Conservation (phyloP, 108 stramenopile species). For the Fragilaria radians region DNA sequence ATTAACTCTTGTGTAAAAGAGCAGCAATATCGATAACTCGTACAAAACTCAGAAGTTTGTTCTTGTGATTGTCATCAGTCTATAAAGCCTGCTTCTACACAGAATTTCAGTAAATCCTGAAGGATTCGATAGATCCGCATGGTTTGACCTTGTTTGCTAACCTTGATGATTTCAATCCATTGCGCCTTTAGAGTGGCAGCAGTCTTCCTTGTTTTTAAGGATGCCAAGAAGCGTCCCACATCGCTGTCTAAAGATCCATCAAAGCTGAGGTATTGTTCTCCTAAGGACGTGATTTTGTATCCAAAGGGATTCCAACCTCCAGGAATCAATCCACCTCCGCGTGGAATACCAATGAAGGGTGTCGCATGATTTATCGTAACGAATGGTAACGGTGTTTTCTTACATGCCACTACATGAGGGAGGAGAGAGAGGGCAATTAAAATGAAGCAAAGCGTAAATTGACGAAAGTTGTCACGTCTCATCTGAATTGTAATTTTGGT, state of each 20-base stretch:
- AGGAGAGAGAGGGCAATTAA: too few species aligned
- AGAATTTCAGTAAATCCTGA: conserved; percentile 61
- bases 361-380: too few species aligned
- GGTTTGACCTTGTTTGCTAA: conserved; percentile 59
- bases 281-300: conserved; percentile 56
- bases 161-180: conserved; percentile 71
- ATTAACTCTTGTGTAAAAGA: background rate
- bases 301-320: conserved; percentile 75
- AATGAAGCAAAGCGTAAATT: too few species aligned
- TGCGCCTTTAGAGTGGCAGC: conserved; percentile 38
- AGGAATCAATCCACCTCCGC: conserved; percentile 40
- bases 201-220: conserved; percentile 48
- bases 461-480: too few species aligned
- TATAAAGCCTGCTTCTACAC: conserved; percentile 57
- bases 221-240: conserved; percentile 62
- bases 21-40: background rate
- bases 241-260: conserved; percentile 65
- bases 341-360: too few species aligned
- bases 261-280: conserved; percentile 51
- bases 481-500: too few species aligned
- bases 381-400: too few species aligned
- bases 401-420: too few species aligned
- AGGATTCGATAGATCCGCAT: conserved; percentile 69
- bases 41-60: background rate
- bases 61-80: conserved; percentile 21